Evolutionary conservation across 108 stramenopile genomes (phyloP).

Genomic region (Fragilaria radians): DNA sequence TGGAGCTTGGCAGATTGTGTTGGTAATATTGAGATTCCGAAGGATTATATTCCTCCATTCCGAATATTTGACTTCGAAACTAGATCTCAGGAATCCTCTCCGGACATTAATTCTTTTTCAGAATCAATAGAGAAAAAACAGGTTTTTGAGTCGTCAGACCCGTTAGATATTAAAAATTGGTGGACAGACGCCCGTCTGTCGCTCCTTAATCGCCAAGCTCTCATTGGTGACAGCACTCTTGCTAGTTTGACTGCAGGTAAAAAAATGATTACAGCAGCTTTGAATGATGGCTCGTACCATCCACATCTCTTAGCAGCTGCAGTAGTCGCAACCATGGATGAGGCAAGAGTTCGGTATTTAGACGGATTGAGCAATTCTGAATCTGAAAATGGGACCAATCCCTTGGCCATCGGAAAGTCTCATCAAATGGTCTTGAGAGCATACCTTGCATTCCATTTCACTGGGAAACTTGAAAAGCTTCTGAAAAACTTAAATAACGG

Average conservation of each 20-base stretch:
- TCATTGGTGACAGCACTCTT: slow-evolving; percentile 41
- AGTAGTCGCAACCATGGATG: slow-evolving; percentile 60
- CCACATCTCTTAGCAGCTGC: slow-evolving; percentile 54
- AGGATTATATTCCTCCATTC: slow-evolving; percentile 36
- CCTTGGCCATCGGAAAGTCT: slow-evolving; percentile 27
- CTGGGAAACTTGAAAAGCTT: slow-evolving; percentile 68
- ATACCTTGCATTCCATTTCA: slow-evolving; percentile 60
- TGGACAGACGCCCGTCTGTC: slow-evolving; percentile 74
- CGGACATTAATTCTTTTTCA: not conserved
- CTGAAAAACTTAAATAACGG: slow-evolving; percentile 66
- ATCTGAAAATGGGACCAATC: not conserved
- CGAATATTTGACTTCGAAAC: slow-evolving; percentile 20
- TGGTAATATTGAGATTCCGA: slow-evolving; percentile 49
- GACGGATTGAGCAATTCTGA: not conserved
- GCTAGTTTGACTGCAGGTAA: slow-evolving; percentile 56
- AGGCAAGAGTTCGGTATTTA: not conserved
- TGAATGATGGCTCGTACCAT: slow-evolving; percentile 59
- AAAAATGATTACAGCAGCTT: slow-evolving; percentile 52
- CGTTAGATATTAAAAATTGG: slow-evolving; percentile 56
- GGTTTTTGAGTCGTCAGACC: slow-evolving; percentile 66
- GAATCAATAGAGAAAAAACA: slow-evolving; percentile 10
- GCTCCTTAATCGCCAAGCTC: slow-evolving; percentile 52
- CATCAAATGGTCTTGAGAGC: slow-evolving; percentile 50
- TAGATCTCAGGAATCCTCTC: not conserved
- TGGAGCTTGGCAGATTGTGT: slow-evolving; percentile 77